Evolutionary conservation across 208 protist genomes (phyloP).

Genomic region (Herpetomonas tarakana): DNA sequence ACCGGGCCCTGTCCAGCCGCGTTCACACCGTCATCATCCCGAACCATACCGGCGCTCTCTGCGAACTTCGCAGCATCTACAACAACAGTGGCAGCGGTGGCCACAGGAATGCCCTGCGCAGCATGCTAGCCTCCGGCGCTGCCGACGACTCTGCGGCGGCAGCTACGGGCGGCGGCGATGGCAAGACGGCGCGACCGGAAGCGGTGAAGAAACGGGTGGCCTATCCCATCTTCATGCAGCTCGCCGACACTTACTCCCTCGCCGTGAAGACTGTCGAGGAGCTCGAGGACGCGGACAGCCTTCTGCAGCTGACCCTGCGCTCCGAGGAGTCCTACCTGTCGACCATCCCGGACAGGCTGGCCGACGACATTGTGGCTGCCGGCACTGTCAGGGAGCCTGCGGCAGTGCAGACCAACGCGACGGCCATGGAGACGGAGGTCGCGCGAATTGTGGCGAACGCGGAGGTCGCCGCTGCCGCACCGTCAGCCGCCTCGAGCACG

Average conservation of each 20-base stretch:
- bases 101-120: not conserved
- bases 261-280: constrained; percentile 35
- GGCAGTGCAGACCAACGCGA: constrained; percentile 14
- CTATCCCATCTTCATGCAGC: constrained; percentile 70
- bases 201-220: constrained; percentile 48
- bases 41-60: constrained; percentile 37
- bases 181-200: constrained; percentile 7
- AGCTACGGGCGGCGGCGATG: not conserved
- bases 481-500: constrained; percentile 18
- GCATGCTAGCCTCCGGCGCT: not conserved
- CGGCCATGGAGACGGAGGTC: constrained; percentile 19
- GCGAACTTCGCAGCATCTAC: constrained; percentile 22
- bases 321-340: constrained; percentile 36
- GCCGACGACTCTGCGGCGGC: no score
- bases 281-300: constrained; percentile 38
- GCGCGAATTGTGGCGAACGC: constrained; percentile 13
- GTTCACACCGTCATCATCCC: constrained; percentile 34
- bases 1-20: constrained; percentile 26
- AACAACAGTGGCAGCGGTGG: constrained; percentile 1
- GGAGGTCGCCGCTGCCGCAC: constrained; percentile 8
- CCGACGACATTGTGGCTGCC: constrained; percentile 32
- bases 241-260: constrained; percentile 66
- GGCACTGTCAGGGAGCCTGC: constrained; percentile 10
- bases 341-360: constrained; percentile 36
- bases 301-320: constrained; percentile 47